Conservation (phyloP, 352 stramenopile genomes). For the Phytophthora pluvialis region DNA sequence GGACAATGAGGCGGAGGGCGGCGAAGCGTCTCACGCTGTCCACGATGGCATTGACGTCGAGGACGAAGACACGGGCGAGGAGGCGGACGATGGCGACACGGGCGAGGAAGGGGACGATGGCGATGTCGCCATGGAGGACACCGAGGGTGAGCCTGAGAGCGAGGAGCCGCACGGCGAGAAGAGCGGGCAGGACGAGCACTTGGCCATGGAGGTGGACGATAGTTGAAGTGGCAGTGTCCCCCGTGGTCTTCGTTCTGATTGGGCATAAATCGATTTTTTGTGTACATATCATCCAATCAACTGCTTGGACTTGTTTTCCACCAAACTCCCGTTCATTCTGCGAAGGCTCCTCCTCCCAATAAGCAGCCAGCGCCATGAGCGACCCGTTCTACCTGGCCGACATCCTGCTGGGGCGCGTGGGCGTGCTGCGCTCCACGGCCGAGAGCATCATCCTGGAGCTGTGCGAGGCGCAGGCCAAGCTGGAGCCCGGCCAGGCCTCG, state of each 20-base stretch:
- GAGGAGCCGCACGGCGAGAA: conserved; percentile 18
- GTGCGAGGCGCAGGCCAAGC: conserved; percentile 70
- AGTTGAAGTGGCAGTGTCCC: conserved; percentile 39
- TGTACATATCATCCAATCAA: conserved; percentile 35
- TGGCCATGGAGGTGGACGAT: conserved; percentile 39
- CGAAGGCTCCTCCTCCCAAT: background rate
- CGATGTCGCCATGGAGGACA: conserved; percentile 28
- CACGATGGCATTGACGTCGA: conserved; percentile 17
- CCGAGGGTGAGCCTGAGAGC: conserved; percentile 9
- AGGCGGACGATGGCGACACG: conserved; percentile 42
- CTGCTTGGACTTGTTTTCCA: background rate
- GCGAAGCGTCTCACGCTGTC: conserved; percentile 12
- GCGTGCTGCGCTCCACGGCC: conserved; percentile 81
- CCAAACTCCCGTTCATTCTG: conserved; percentile 13
- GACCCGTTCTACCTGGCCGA: conserved; percentile 89
- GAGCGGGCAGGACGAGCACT: conserved; percentile 23
- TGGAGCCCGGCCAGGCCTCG: conserved; percentile 49
- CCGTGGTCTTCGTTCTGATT: conserved; percentile 25
- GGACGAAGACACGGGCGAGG: conserved; percentile 15
- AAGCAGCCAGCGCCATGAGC: conserved; percentile 77
- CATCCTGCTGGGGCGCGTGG: conserved; percentile 83
- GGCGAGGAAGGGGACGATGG: conserved; percentile 40
- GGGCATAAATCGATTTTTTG: conserved; percentile 30
- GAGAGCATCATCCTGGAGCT: conserved; percentile 89
- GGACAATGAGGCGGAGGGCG: conserved; percentile 40